phyloP scores from a whole-genome alignment of 805 yeast species.

The Starmera dryadoides region DNA sequence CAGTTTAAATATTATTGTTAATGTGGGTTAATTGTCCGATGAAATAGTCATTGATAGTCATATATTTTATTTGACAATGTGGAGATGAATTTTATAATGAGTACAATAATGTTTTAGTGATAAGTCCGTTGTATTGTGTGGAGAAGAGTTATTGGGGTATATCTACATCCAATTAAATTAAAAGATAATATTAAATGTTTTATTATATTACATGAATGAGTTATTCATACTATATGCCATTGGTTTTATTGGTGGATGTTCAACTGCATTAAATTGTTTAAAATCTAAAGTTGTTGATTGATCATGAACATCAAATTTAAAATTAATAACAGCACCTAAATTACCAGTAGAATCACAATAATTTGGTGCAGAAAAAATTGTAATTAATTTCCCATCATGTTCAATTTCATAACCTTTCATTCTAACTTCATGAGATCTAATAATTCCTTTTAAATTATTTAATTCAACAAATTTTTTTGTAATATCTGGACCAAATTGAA shows the following conservation, averaged over 20 bases:
- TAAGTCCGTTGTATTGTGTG: too few species aligned
- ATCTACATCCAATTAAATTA: too few species aligned
- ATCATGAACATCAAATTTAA: slow-evolving; percentile 39
- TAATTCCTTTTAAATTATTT: slow-evolving; percentile 70
- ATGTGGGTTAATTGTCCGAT: too few species aligned
- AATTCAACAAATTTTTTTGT: slow-evolving; percentile 69
- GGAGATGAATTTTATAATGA: too few species aligned
- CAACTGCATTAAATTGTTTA: slow-evolving; percentile 68
- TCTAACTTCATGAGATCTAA: slow-evolving; percentile 93
- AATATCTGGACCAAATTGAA: slow-evolving; percentile 95
- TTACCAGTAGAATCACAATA: slow-evolving; percentile 93
- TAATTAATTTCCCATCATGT: slow-evolving; percentile 78
- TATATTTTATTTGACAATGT: too few species aligned
- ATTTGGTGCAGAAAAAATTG: slow-evolving; percentile 98
- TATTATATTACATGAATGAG: slow-evolving; percentile 1
- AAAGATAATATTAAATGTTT: background rate
- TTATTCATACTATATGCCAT: slow-evolving; percentile 73
- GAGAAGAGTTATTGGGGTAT: too few species aligned
- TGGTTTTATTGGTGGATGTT: slow-evolving; percentile 87
- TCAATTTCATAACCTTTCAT: slow-evolving; percentile 85
- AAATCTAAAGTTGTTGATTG: slow-evolving; percentile 41
- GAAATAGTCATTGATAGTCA: too few species aligned
- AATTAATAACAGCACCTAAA: slow-evolving; percentile 81
- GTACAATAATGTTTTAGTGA: too few species aligned
- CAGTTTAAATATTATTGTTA: too few species aligned